These are phyloP conservation scores for Pyrenophora tritici-repentis DNA, from an alignment of 2,329 filamentous ascomycete genomes.

Conservation along the genomic window DNA sequence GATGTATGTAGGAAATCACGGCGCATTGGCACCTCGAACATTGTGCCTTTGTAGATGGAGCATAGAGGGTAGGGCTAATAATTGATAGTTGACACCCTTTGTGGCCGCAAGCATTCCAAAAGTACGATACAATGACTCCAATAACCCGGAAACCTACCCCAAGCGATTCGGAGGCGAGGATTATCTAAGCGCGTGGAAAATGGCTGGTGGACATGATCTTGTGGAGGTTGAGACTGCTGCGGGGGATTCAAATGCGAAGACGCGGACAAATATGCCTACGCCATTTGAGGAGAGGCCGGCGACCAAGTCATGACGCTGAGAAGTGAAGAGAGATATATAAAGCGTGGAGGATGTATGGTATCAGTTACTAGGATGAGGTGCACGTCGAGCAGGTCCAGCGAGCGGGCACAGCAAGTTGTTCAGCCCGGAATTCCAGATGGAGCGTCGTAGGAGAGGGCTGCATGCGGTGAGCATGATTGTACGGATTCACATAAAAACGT, in stretches of 20 bases:
- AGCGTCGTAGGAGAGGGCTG: neutral
- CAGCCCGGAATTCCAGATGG: neutral
- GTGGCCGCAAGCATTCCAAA: conserved; percentile 66
- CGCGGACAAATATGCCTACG: conserved; percentile 31
- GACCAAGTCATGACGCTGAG: conserved; percentile 15
- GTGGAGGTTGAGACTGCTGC: conserved; percentile 15
- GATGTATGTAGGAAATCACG: conserved; percentile 22
- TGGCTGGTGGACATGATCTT: conserved; percentile 36
- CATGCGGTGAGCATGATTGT: neutral
- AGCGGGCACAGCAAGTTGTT: conserved; percentile 5
- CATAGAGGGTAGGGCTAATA: neutral
- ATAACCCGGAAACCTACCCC: conserved; percentile 23
- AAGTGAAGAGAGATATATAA: neutral
- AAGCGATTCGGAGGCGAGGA: conserved; percentile 39
- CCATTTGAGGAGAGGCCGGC: conserved; percentile 33
- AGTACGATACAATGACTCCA: conserved; percentile 17
- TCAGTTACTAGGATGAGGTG: neutral
- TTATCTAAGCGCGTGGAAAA: conserved; percentile 44
- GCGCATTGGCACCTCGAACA: neutral
- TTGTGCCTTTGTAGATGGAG: neutral
- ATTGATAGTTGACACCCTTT: conserved; percentile 75
- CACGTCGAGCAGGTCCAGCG: neutral
- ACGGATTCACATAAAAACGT: neutral
- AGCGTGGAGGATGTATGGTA: no score
- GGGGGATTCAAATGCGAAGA: conserved; percentile 17